phyloP scores from a whole-genome alignment of 768 basidiomycete genomes.

The Collybia nuda region DNA sequence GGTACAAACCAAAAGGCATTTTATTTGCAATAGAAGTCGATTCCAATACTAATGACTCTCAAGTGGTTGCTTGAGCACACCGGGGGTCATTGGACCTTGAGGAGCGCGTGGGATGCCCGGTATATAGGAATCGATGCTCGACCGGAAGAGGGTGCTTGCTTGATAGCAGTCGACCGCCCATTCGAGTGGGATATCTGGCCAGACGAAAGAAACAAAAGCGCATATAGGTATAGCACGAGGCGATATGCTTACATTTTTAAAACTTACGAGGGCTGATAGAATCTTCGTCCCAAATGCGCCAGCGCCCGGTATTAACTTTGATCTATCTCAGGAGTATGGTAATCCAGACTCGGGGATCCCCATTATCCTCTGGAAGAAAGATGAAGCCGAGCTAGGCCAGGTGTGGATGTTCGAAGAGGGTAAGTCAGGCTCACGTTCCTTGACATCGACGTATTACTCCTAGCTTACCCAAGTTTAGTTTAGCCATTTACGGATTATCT shows the following conservation, averaged over 20 bases:
- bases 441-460: background rate
- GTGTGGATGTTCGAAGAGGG: constrained; percentile 35
- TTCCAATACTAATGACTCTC: background rate
- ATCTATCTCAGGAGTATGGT: constrained; percentile 32
- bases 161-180: constrained; percentile 11
- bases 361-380: constrained; percentile 38
- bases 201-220: constrained; percentile 10
- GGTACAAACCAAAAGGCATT: constrained; percentile 45
- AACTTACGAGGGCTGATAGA: constrained; percentile 20
- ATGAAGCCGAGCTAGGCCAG: constrained; percentile 38
- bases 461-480: no score
- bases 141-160: constrained; percentile 4
- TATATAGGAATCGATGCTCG: constrained; percentile 14
- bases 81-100: constrained; percentile 16
- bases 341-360: constrained; percentile 35
- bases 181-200: constrained; percentile 19
- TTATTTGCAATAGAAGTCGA: background rate
- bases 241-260: background rate
- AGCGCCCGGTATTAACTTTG: constrained; percentile 12
- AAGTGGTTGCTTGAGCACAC: constrained; percentile 18
- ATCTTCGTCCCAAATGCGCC: constrained; percentile 25
- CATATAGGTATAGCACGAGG: constrained; percentile 15
- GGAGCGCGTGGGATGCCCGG: constrained; percentile 12
- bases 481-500: no score
- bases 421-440: background rate